phyloP scores from a whole-genome alignment of 208 protist species.

The Endotrypanum monterogeii region DNA sequence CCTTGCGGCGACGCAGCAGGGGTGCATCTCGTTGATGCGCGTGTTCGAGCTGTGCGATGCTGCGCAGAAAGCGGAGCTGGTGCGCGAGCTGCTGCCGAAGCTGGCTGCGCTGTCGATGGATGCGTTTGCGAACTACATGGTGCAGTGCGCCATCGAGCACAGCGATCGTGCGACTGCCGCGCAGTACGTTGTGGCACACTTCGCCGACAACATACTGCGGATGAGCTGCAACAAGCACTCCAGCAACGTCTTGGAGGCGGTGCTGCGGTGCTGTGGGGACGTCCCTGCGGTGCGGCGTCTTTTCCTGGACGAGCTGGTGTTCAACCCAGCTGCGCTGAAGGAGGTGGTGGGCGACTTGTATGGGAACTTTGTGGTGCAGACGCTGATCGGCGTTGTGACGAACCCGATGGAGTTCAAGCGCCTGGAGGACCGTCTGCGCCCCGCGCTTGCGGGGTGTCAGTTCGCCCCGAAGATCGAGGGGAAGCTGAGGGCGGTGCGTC shows the following conservation, averaged over 20 bases:
- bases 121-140: constrained; percentile 90
- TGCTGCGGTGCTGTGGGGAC: constrained; percentile 61
- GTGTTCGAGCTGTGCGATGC: constrained; percentile 71
- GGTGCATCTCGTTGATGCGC: constrained; percentile 89
- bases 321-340: constrained; percentile 72
- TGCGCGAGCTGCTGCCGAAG: constrained; percentile 60
- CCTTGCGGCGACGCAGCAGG: constrained; percentile 85
- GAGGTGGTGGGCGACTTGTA: constrained; percentile 77
- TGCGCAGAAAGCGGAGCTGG: constrained; percentile 57
- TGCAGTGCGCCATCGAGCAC: constrained; percentile 87
- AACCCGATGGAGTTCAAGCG: constrained; percentile 65
- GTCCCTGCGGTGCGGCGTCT: constrained; percentile 62
- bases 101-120: constrained; percentile 74
- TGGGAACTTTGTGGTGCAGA: constrained; percentile 90
- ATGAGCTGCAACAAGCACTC: constrained; percentile 80
- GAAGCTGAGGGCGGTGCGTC: constrained; percentile 55
- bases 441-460: constrained; percentile 50
- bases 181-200: constrained; percentile 60
- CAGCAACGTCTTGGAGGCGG: constrained; percentile 84
- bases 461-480: constrained; percentile 68
- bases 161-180: constrained; percentile 56
- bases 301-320: constrained; percentile 86
- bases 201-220: constrained; percentile 56
- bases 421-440: constrained; percentile 67
- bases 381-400: constrained; percentile 54